Evolutionary conservation across 169 alveolate species (phyloP), one percentile per base, ranked within the genome.

Genomic region (Nephromyces sp.): DNA sequence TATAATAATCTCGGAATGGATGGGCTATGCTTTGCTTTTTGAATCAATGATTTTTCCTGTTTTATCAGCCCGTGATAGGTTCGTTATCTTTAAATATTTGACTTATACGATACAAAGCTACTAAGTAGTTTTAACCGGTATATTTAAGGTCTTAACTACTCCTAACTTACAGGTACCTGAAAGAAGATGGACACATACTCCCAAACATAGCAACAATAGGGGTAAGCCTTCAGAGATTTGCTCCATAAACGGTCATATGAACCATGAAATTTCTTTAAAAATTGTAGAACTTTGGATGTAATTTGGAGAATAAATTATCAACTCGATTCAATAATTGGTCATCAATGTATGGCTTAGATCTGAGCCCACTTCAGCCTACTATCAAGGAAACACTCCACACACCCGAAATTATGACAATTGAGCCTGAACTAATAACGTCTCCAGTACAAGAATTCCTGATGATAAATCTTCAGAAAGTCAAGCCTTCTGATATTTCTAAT

Each of bases 11-110:
- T 84, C 92, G 21, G 96, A 92, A 74, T 90, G 94, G 89, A 81
- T 92, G 89, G 96, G 96, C 34, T 86, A 90, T 70, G 79, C 87
- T 32, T 72, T 89, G 61, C 78, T 91, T 29, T 86, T 85, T 72
- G 96, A 91, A 74, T 75, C 90, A 34, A 91, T 91, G 96, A 67
- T 89, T 8, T 92, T 87, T 72, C 87, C 94, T n/a, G 86, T 84
- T 21, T 70, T 91, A 5, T 82, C 75, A 32, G 95, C 96, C 0
- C 80, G 95, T 70, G 94, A 89, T 66, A 85, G 80, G 82, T 92
- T 43, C 57, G 57, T 43, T 15, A 43, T 15, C 57, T 43, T 43
- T 43, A 43, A 15, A n/a, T 15, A 43, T 43, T 43, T 43, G 57
- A 43, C n/a, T 43, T 43, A 43, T 43, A 15, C n/a, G n/a, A n/a